Conservation (phyloP, 2,329 filamentous ascomycete species). For the Dactylonectria macrodidyma region DNA sequence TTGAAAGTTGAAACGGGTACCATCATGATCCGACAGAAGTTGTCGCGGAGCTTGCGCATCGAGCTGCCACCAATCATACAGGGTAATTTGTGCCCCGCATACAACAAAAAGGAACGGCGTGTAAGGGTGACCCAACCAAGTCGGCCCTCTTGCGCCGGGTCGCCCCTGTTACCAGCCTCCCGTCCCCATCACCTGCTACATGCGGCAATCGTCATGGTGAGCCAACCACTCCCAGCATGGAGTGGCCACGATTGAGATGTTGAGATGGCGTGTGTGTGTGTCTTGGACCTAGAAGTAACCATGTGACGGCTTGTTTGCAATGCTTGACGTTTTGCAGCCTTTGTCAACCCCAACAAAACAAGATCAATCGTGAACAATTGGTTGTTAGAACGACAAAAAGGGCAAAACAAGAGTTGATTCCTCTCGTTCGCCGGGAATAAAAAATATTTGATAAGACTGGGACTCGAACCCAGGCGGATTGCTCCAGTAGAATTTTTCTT, state of each 20-base stretch:
- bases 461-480: too few species aligned
- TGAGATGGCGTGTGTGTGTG: too few species aligned
- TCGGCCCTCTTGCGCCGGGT: slow-evolving; percentile 8
- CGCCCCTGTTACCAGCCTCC: slow-evolving; percentile 24
- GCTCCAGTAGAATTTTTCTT: too few species aligned
- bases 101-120: slow-evolving; percentile 19
- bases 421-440: too few species aligned
- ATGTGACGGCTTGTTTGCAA: too few species aligned
- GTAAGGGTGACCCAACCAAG: slow-evolving; percentile 7
- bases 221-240: slow-evolving; percentile 4
- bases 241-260: neutral
- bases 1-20: slow-evolving; percentile 37
- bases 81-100: slow-evolving; percentile 31
- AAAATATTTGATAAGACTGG: too few species aligned
- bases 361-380: too few species aligned
- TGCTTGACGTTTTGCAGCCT: too few species aligned
- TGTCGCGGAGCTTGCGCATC: slow-evolving; percentile 30
- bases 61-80: slow-evolving; percentile 42
- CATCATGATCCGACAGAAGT: slow-evolving; percentile 31
- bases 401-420: neutral
- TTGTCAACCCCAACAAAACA: too few species aligned
- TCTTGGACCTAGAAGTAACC: too few species aligned
- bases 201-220: slow-evolving; percentile 24
- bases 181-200: slow-evolving; percentile 11
- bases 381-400: neutral